A percentile compares a stretch with the other conserved stretches of the same genome.
phyloP scores from a whole-genome alignment of 345 rosid genomes.

The Microthlaspi erraticum region DNA sequence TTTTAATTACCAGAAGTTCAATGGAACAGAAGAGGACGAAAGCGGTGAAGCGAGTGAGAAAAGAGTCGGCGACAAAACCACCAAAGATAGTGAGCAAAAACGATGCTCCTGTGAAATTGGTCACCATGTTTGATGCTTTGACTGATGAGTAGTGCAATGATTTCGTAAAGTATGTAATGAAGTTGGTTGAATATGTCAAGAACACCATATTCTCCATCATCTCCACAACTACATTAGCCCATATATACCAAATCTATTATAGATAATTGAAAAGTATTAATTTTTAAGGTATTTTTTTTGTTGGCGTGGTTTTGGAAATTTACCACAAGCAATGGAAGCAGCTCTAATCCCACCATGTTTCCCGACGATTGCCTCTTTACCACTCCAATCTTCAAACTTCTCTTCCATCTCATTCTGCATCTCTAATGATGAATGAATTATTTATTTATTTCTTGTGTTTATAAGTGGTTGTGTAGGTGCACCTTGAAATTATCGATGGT shows the following conservation, averaged over 20 bases:
- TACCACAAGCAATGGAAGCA: slow-evolving; percentile 57
- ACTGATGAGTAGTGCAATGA: slow-evolving; percentile 60
- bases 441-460: background rate
- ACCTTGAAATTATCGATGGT: slow-evolving; percentile 26
- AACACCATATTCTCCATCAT: slow-evolving; percentile 72
- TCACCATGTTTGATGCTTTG: slow-evolving; percentile 63
- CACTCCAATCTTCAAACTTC: slow-evolving; percentile 55
- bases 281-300: background rate
- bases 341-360: slow-evolving; percentile 57
- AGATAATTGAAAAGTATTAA: background rate
- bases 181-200: slow-evolving; percentile 56
- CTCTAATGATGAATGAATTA: background rate
- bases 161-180: slow-evolving; percentile 52
- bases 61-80: slow-evolving; percentile 66
- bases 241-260: slow-evolving; percentile 6
- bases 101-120: slow-evolving; percentile 72
- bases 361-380: slow-evolving; percentile 46
- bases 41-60: slow-evolving; percentile 55
- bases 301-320: slow-evolving; percentile 1
- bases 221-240: slow-evolving; percentile 52
- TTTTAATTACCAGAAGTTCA: slow-evolving; percentile 54
- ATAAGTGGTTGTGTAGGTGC: background rate
- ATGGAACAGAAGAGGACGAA: slow-evolving; percentile 49
- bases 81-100: slow-evolving; percentile 65
- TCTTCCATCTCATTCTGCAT: slow-evolving; percentile 41